A percentile compares a stretch with the other conserved stretches of the same genome.
These are phyloP conservation scores for Fusarium tjaetaba DNA, from an alignment of 2,329 filamentous ascomycete genomes.

Conservation along the genomic window DNA sequence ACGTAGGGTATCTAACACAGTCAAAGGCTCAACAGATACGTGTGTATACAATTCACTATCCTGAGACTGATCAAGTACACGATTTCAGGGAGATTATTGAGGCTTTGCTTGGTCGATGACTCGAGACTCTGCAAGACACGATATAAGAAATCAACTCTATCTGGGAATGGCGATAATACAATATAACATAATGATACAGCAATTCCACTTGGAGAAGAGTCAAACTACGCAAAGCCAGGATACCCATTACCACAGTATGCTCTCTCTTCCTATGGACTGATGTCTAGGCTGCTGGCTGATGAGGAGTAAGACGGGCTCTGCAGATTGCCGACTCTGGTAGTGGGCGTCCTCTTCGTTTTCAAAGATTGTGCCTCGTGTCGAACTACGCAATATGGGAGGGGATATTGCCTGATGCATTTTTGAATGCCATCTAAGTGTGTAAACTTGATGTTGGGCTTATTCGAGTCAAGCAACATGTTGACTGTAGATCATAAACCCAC, in stretches of 20 bases:
- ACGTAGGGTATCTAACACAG: neutral
- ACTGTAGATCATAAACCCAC: neutral
- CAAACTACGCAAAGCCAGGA: neutral
- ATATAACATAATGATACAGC: neutral
- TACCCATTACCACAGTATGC: neutral
- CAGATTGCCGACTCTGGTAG: neutral
- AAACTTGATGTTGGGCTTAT: neutral
- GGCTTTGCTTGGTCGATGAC: neutral
- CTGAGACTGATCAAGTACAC: no score
- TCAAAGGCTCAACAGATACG: neutral
- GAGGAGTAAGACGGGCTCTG: conserved; percentile 10
- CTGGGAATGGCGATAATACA: neutral
- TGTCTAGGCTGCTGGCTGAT: conserved; percentile 14
- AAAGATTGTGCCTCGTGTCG: neutral
- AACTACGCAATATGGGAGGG: neutral
- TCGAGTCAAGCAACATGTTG: neutral
- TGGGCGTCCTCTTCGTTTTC: conserved; percentile 2
- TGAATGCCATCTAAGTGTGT: neutral
- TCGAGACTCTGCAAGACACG: neutral
- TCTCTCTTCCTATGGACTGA: neutral
- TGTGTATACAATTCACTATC: neutral
- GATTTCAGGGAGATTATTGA: neutral
- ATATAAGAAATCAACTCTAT: neutral
- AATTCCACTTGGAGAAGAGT: neutral
- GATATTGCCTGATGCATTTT: neutral